phyloP scores from a whole-genome alignment of 352 stramenopile genomes.

The Halophytophthora polymorphica region DNA sequence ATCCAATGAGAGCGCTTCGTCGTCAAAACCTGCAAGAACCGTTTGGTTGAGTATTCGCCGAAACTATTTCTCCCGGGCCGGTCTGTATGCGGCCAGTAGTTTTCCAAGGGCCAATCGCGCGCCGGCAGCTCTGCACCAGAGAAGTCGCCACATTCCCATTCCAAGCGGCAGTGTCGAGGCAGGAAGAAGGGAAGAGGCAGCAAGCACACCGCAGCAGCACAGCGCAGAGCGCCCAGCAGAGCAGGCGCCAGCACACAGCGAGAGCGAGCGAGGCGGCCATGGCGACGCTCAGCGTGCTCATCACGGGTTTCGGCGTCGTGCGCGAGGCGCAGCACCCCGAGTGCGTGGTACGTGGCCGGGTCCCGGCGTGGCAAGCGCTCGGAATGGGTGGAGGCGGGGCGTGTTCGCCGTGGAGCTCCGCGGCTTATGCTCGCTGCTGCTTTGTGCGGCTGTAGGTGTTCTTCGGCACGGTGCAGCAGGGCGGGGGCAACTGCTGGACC shows the following conservation, averaged over 20 bases:
- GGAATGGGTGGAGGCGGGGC: background rate
- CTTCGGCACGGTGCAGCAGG: constrained; percentile 71
- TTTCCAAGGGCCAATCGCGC: too few species aligned
- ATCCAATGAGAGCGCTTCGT: too few species aligned
- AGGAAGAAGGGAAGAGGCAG: constrained; percentile 1
- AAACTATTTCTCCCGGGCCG: too few species aligned
- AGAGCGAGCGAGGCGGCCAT: constrained; percentile 15
- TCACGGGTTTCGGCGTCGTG: constrained; percentile 73
- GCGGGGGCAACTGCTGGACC: constrained; percentile 59
- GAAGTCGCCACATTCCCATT: constrained; percentile 18
- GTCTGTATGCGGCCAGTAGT: too few species aligned
- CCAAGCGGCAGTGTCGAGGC: background rate
- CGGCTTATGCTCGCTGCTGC: constrained; percentile 6
- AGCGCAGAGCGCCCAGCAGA: too few species aligned
- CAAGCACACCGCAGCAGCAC: too few species aligned
- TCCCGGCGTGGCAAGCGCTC: background rate
- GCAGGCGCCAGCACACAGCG: background rate
- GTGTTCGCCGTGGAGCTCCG: constrained; percentile 4
- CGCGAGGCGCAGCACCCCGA: constrained; percentile 49
- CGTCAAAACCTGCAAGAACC: too few species aligned
- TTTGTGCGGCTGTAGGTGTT: constrained; percentile 45
- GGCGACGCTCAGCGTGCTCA: constrained; percentile 65
- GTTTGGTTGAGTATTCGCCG: too few species aligned
- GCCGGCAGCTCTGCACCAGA: too few species aligned
- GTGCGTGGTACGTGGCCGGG: constrained; percentile 33